Base-by-base conservation (phyloP, 2,329 filamentous ascomycete species). In the Septoria petroselini region DNA sequence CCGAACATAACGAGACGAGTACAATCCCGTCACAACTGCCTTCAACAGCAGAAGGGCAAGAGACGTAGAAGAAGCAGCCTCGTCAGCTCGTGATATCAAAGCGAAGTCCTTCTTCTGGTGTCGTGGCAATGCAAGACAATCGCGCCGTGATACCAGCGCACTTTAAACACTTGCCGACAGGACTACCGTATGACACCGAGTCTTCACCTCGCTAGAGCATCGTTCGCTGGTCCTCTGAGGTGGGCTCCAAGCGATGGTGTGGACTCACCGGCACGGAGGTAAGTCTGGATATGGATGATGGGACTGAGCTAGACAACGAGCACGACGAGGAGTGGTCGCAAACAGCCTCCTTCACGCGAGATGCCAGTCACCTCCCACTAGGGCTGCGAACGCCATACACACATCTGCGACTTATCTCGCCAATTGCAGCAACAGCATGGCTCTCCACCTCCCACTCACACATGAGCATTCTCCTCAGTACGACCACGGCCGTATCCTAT, bases 401-500 rank as follows among this genome's bases (percentile, higher is more conserved):
- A 30, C 12, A 12, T 30, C 7, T n/a, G n/a, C n/a, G n/a, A n/a
- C n/a, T n/a, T n/a, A n/a, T n/a, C n/a, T n/a, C n/a, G n/a, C n/a
- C n/a, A n/a, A n/a, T n/a, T n/a, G n/a, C n/a, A n/a, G n/a, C n/a
- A n/a, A n/a, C n/a, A n/a, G n/a, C n/a, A n/a, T n/a, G 7, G 14
- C 18, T 37, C 8, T 37, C 18, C 3, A 34, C 31, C 15, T 23
- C 12, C 8, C 17, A 21, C 9, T 18, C 15, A 17, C 37, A 11
- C 37, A 40, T 3, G 15, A 17, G 15, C 17, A 2, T 21, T 23
- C 14, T 4, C 19, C 33, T 44, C 60, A 71, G 49, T 69, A 65
- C 30, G 66, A 69, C 55, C 68, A 73, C 9, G 70, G 64, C 40
- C 70, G 54, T 2, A 69, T 55, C 19, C 52, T 57, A 48, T 60